Evolutionary conservation across 2,329 filamentous ascomycete species (phyloP).

Genomic region (Aspergillus sojae): DNA sequence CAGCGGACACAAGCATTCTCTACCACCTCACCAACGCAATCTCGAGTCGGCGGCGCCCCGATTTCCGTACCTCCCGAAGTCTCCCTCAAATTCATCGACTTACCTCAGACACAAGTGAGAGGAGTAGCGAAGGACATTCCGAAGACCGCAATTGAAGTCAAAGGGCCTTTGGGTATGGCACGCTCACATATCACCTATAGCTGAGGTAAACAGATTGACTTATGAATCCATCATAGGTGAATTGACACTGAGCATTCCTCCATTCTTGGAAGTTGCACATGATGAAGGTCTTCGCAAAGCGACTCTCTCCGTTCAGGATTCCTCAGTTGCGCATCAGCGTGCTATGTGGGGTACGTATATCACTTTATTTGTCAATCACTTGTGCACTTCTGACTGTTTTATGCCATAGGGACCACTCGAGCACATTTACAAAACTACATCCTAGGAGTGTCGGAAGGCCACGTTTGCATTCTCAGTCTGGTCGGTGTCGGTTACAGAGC

Average conservation of each 20-base stretch:
- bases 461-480: slow-evolving; percentile 87
- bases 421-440: slow-evolving; percentile 89
- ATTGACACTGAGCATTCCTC: slow-evolving; percentile 75
- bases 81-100: slow-evolving; percentile 67
- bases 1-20: slow-evolving; percentile 65
- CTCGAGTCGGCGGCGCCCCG: slow-evolving; percentile 83
- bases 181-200: no score
- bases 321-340: slow-evolving; percentile 71
- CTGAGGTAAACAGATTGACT: background rate
- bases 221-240: slow-evolving; percentile 56
- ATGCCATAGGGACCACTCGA: slow-evolving; percentile 74
- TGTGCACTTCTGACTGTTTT: slow-evolving; percentile 22
- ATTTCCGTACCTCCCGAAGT: slow-evolving; percentile 84
- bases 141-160: slow-evolving; percentile 69
- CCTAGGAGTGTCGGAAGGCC: slow-evolving; percentile 91
- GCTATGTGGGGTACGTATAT: slow-evolving; percentile 86
- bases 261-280: slow-evolving; percentile 72
- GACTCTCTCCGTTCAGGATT: slow-evolving; percentile 70
- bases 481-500: slow-evolving; percentile 96
- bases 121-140: slow-evolving; percentile 64
- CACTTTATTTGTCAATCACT: background rate
- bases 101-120: slow-evolving; percentile 61
- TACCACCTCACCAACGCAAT: slow-evolving; percentile 65
- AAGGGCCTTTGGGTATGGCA: slow-evolving; percentile 72
- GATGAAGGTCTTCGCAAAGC: slow-evolving; percentile 67